Conservation (phyloP, 257 asterid genomes). For the Solanum ossicruentum region DNA sequence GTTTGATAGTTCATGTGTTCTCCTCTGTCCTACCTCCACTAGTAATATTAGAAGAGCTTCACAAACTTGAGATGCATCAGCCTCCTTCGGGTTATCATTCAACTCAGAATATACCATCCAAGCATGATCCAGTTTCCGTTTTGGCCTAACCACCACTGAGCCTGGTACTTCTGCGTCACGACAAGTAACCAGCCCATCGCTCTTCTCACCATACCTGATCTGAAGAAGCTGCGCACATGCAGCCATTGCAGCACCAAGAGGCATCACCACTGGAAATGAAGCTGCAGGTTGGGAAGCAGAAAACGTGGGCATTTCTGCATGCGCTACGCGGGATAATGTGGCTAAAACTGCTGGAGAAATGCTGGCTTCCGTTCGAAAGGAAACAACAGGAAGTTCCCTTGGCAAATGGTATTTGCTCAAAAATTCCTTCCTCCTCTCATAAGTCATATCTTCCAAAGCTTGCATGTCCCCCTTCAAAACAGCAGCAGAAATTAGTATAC, state of each 20-base stretch:
- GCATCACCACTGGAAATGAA: slow-evolving; percentile 70
- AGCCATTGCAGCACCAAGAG: slow-evolving; percentile 99
- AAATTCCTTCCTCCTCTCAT: slow-evolving; percentile 76
- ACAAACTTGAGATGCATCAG: slow-evolving; percentile 85
- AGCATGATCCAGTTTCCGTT: slow-evolving; percentile 85
- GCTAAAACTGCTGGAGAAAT: slow-evolving; percentile 85
- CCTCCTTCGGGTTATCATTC: slow-evolving; percentile 60
- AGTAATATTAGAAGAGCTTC: slow-evolving; percentile 83
- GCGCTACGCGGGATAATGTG: slow-evolving; percentile 84
- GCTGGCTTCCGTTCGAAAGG: slow-evolving; percentile 84
- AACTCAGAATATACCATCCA: slow-evolving; percentile 96
- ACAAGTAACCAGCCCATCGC: slow-evolving; percentile 89
- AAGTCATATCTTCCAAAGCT: slow-evolving; percentile 87
- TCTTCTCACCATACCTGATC: slow-evolving; percentile 81
- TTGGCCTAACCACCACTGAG: slow-evolving; percentile 70
- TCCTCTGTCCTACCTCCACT: slow-evolving; percentile 50
- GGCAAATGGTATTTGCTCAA: slow-evolving; percentile 60
- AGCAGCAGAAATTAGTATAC: slow-evolving; percentile 4
- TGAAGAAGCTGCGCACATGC: slow-evolving; percentile 97
- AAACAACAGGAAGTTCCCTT: slow-evolving; percentile 66
- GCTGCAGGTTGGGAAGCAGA: slow-evolving; percentile 43
- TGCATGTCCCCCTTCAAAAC: slow-evolving; percentile 83
- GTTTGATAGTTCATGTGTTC: slow-evolving; percentile 27
- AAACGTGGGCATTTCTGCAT: slow-evolving; percentile 67
- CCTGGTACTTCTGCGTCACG: slow-evolving; percentile 98